A percentile compares a stretch with the other conserved stretches of the same genome.
phyloP scores from a whole-genome alignment of 306 rosid species.

The Astragalus glycyphyllos region DNA sequence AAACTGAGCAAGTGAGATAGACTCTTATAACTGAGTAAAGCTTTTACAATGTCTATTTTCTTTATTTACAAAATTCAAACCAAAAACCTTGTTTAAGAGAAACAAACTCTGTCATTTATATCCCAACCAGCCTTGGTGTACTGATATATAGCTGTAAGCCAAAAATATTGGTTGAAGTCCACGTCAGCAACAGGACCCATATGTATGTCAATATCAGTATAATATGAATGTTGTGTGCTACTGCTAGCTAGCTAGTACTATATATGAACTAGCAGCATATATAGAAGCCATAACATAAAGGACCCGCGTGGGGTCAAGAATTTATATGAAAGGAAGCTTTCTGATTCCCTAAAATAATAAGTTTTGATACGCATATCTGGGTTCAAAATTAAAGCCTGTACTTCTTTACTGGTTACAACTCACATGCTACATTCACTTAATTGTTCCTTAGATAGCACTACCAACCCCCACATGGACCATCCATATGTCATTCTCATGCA shows the following conservation, averaged over 20 bases:
- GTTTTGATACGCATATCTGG: constrained; percentile 9
- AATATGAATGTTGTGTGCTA: background rate
- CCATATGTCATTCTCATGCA: background rate
- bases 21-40: too few species aligned
- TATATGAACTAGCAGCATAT: background rate
- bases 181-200: background rate
- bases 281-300: background rate
- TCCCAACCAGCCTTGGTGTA: too few species aligned
- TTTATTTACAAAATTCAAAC: too few species aligned
- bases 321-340: background rate
- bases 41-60: too few species aligned
- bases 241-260: background rate
- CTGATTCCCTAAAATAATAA: background rate
- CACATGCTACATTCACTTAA: constrained; percentile 1
- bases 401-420: background rate
- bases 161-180: background rate
- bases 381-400: background rate
- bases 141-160: background rate
- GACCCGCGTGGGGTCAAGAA: background rate
- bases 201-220: too few species aligned
- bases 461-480: background rate
- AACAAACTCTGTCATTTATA: too few species aligned
- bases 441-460: background rate
- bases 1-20: too few species aligned
- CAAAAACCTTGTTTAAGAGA: too few species aligned